Base-by-base conservation (phyloP, 129 eudicot genomes). In the Arctium minus region DNA sequence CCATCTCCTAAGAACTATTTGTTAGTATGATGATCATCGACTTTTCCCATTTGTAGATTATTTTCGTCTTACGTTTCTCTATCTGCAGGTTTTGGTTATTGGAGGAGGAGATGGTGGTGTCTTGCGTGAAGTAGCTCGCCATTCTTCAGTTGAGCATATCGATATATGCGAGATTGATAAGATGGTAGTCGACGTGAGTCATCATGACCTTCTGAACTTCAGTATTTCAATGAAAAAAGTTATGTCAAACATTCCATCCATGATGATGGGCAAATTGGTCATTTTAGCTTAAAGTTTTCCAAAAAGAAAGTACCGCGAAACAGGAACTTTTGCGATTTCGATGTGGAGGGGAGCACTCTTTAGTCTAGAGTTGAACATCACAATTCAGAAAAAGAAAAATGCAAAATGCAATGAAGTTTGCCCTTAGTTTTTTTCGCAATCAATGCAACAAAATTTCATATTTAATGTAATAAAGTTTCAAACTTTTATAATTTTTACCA, bases 101-200 rank as follows among this genome's bases (percentile, higher is more conserved):
- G 99, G 99, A 85, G 98, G 99, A 70, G 99, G 99, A 75, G 99
- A 96, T 89, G 99, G 98, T 48, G 99, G 99, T 76, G 99, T 93
- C 50, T 79, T 96, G 79, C 97, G 99, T 77, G 99, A 96, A 87
- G 98, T 96, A 72, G 85, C 97, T 81, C 99, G 98, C 79, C 92
- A 93, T 89, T 78, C 99, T 78, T 90, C 99, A 44, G 88, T 96
- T 76, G 98, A 93, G 77, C 91, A 96, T 85, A 90, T 96, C 7
- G 99, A 96, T 78, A 96, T 96, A 8, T 96, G 99, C 77, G 98
- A 96, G 87, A 96, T 96, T 67, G 99, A 96, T 88, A 91, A 96
- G 89, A 93, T 96, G 99, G 99, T 96, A 4, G 93, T 96, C 77
- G 97, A 93, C 84, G 99, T 93, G 89, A 87, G 99, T 93, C 76